A percentile compares a stretch with the other conserved stretches of the same genome.
Evolutionary conservation across 2,329 filamentous ascomycete species (phyloP).

Genomic region (Huntiella abstrusa): DNA sequence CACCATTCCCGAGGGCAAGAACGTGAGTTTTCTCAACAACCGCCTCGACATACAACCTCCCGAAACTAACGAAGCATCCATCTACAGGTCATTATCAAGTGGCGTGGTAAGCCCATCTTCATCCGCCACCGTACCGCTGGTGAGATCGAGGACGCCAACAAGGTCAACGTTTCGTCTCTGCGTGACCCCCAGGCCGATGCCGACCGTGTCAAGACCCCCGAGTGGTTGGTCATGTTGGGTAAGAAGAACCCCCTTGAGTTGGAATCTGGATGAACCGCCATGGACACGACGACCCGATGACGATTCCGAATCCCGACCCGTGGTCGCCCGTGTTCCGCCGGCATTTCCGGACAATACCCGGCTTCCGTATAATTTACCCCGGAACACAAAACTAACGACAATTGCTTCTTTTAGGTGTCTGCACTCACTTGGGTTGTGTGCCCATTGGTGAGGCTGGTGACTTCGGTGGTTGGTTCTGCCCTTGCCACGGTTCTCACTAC

Average conservation of each 20-base stretch:
- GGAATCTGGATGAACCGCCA: too few species aligned
- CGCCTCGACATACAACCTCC: not conserved
- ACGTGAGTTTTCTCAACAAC: constrained; percentile 41
- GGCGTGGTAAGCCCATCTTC: constrained; percentile 99
- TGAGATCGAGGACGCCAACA: constrained; percentile 91
- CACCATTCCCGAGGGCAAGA: constrained; percentile 96
- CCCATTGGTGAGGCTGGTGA: constrained; percentile 98
- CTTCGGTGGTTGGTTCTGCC: constrained; percentile 98
- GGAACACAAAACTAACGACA: too few species aligned
- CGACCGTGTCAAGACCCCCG: constrained; percentile 91
- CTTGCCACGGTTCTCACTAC: constrained; percentile 99
- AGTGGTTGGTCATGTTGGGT: constrained; percentile 99
- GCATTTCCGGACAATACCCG: too few species aligned
- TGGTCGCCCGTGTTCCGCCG: too few species aligned
- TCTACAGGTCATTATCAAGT: constrained; percentile 87
- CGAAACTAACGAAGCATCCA: constrained; percentile 1
- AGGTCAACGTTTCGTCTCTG: constrained; percentile 61
- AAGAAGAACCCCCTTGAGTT: constrained; percentile 18
- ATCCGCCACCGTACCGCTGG: constrained; percentile 88
- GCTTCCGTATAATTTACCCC: too few species aligned
- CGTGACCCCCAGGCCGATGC: constrained; percentile 82
- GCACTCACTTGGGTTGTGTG: constrained; percentile 97
- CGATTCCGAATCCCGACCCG: too few species aligned
- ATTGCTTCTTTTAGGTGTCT: constrained; percentile 49
- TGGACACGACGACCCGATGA: too few species aligned